Base-by-base conservation (phyloP, 2,329 filamentous ascomycete species). In the Monosporascus sp. region DNA sequence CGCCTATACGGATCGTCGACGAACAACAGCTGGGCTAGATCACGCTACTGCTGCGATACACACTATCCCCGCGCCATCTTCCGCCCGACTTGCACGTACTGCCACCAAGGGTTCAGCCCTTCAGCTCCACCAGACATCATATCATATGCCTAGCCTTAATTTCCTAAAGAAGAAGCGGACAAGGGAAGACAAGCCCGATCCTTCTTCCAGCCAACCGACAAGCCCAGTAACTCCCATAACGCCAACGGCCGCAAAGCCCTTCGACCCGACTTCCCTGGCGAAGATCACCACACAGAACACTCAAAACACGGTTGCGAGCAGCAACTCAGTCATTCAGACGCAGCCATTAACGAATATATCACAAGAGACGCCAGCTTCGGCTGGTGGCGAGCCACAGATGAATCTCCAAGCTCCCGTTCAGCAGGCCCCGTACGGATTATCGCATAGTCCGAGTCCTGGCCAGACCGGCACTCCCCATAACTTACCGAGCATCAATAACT, bases 101-200 rank as follows among this genome's bases (percentile, higher is more conserved):
- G 50, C 59, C 47, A 53, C 48, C 54, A 54, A 61, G 64, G 62
- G 58, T 54, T 55, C 48, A 44, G 48, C 35, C 55, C 63, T 59
- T 60, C 61, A 59, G 61, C 53, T 59, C 64, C 58, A 65, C 63
- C 62, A 62, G 55, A 59, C 61, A 57, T 60, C 64, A 62, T 65
- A 63, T 64, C 71, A 67, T 68, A 97, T 99, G 94, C 94, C 92
- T 86, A 89, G 84, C 74, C 83, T 97, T 79, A 90, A 90, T 74
- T 91, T 97, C 71, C 85, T 97, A 71, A 97, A 97, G 83, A 97
- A 96, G 84, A 96, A 96, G 83, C 87, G 91, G 83, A 96, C 91
- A 77, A 95, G 91, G 84, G 91, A 97, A 78, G 88, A 85, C 69
- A 83, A 86, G 70, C 79, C 83, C 70, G 85, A 89, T 70, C 81